Evolutionary conservation across 169 alveolate species (phyloP), one percentile per base, ranked within the genome.

Genomic region (Cryptosporidium viatorum): DNA sequence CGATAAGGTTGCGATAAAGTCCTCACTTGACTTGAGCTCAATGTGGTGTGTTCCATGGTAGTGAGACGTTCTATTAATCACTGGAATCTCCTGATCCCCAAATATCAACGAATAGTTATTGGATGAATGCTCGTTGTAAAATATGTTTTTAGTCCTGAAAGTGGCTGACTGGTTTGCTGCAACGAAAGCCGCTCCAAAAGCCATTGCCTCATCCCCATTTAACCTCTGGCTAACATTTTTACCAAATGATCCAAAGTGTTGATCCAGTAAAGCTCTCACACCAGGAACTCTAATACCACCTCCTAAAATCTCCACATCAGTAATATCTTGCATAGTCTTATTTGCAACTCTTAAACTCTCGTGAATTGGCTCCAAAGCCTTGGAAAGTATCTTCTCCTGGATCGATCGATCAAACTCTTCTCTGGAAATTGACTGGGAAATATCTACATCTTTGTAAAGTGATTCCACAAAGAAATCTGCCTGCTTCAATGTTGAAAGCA

Each of bases 171-270:
- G 86, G 86, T 94, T 93, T 9, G 95, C 94, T 29, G 95, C 95
- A 33, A 93, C 84, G 71, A 92, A 94, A 3, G 95, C 95, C 50
- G 93, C 93, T 0, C 96, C 96, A 48, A 93, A 92, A 45, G 95
- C 91, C 95, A 94, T 94, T 10, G 96, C 93, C 73, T 94, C 96
- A 85, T 94, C 96, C 48, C 96, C 96, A 69, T 94, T 94, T 73
- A 94, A 74, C 71, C 94, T 95, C 52, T 91, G 91, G 2, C 95
- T 94, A 18, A 94, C 70, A 58, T 91, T 74, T 51, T 37, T 80
- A 4, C 68, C 71, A 71, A 80, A 43, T 14, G 73, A 59, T 3
- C 85, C 92, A 43, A 94, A 85, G 33, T 71, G 41, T 41, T 75
- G 67, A 71, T 84, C 86, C 21, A 94, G 33, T 39, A 65, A 50